Base-by-base conservation (phyloP, 2,329 filamentous ascomycete species). In the Venturia nashicola region DNA sequence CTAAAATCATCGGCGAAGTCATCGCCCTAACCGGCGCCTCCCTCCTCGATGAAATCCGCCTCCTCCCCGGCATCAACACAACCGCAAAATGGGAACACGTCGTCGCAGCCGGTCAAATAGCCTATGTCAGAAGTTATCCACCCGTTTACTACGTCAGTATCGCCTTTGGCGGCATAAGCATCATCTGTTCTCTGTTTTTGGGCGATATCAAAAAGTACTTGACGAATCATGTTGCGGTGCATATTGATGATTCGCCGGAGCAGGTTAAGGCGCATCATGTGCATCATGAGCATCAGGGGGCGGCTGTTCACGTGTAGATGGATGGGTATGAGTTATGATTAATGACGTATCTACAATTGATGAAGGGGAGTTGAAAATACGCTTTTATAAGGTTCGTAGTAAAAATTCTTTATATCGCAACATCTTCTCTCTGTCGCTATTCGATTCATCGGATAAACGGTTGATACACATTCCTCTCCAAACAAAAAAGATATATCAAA, bases 181-280 rank as follows among this genome's bases (percentile, higher is more conserved):
- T 74, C 27, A 59, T 74, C 1, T 67, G 66, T 34, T 65, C 70
- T 11, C 66, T 70, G 34, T 70, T 70, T 43, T 60, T 74, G 67
- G 67, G 69, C 11, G 70, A 75, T 61, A 72, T 75, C 61, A 68
- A 69, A 59, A 69, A 72, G 62, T 71, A 70, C 55, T 70, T 73
- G 71, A 68, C 69, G 27, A 66, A 69, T 62, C 68, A 69, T 61
- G 65, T 57, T 57, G 51, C 51, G 14, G 51, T 57, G 32, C 51
- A 57, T 57, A 57, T 57, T 57, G 51, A 57, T 34, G 51, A 57
- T 57, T 12, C 51, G 27, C 51, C 51, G 14, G 51, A 12, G 14
- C 51, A 57, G 51, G 51, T 57, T 36, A 23, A 27, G 27, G 51
- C 23, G 7, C 51, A 57, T n/a, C 51, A 57, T 57, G 27, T 23